phyloP scores from a whole-genome alignment of 345 rosid genomes.

The Ceriops tagal region DNA sequence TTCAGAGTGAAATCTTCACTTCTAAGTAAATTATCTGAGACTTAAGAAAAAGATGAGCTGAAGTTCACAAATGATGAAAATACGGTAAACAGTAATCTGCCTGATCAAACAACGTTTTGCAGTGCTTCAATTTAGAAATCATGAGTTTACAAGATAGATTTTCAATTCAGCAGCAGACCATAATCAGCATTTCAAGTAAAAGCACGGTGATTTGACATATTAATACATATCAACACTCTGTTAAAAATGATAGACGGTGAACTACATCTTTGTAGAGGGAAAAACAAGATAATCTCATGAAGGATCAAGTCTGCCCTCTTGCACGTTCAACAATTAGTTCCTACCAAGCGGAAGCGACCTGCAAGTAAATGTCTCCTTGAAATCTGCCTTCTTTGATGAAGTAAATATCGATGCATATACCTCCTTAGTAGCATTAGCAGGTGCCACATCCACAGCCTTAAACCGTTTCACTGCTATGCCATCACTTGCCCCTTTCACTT shows the following conservation, averaged over 20 bases:
- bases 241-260: not conserved
- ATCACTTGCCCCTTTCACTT: constrained; percentile 22
- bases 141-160: not conserved
- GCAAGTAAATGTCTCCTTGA: constrained; percentile 77
- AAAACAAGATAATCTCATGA: constrained; percentile 5
- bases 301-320: constrained; percentile 6
- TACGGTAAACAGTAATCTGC: too few species aligned
- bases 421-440: constrained; percentile 74
- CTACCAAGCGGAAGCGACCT: constrained; percentile 85
- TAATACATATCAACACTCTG: not conserved
- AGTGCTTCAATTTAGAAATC: not conserved
- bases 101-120: too few species aligned
- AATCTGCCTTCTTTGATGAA: constrained; percentile 59
- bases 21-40: too few species aligned
- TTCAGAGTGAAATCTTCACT: too few species aligned
- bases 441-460: constrained; percentile 58
- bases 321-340: constrained; percentile 43
- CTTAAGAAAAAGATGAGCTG: too few species aligned
- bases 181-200: not conserved
- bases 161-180: not conserved
- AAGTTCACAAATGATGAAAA: too few species aligned
- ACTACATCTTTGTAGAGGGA: not conserved
- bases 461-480: constrained; percentile 52
- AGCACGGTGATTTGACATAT: not conserved
- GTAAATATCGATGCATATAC: constrained; percentile 91